These are phyloP conservation scores for Stagonosporopsis cucurbitacearum DNA, from an alignment of 2,329 filamentous ascomycete species.

Conservation along the genomic window DNA sequence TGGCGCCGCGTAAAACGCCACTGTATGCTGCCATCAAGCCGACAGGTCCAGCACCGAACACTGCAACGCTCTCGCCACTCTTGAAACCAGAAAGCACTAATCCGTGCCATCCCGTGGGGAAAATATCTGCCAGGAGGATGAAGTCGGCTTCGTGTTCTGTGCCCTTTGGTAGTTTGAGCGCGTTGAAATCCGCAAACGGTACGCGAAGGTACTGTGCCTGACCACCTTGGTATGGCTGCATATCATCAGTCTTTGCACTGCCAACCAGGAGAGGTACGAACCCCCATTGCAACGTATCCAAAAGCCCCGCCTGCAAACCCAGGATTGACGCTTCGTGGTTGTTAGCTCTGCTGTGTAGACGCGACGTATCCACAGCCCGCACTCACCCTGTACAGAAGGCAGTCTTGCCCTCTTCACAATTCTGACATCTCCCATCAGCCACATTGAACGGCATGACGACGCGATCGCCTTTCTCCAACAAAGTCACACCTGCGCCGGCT, in stretches of 20 bases:
- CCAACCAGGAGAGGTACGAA: not conserved
- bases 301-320: slow-evolving; percentile 67
- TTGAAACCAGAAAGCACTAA: slow-evolving; percentile 65
- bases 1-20: slow-evolving; percentile 65
- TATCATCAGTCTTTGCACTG: not conserved
- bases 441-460: slow-evolving; percentile 71
- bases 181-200: slow-evolving; percentile 72
- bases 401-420: slow-evolving; percentile 69
- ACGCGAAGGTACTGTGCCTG: slow-evolving; percentile 70
- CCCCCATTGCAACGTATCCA: slow-evolving; percentile 68
- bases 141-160: slow-evolving; percentile 69
- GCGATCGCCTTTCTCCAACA: slow-evolving; percentile 67
- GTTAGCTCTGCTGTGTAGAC: not conserved
- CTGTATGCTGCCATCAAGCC: slow-evolving; percentile 72
- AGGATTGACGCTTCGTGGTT: slow-evolving; percentile 56
- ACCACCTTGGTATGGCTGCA: slow-evolving; percentile 56
- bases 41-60: slow-evolving; percentile 69
- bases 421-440: slow-evolving; percentile 59
- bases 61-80: slow-evolving; percentile 66
- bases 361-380: not conserved
- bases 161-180: slow-evolving; percentile 65
- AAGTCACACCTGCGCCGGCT: slow-evolving; percentile 64
- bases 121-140: slow-evolving; percentile 59
- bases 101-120: slow-evolving; percentile 63
- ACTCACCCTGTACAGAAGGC: slow-evolving; percentile 67